Percentiles rank a stretch among this genome's conserved stretches.
Conservation (phyloP, 225 moss, liverwort and hornwort species). For the Physcomitrellopsis africana region DNA sequence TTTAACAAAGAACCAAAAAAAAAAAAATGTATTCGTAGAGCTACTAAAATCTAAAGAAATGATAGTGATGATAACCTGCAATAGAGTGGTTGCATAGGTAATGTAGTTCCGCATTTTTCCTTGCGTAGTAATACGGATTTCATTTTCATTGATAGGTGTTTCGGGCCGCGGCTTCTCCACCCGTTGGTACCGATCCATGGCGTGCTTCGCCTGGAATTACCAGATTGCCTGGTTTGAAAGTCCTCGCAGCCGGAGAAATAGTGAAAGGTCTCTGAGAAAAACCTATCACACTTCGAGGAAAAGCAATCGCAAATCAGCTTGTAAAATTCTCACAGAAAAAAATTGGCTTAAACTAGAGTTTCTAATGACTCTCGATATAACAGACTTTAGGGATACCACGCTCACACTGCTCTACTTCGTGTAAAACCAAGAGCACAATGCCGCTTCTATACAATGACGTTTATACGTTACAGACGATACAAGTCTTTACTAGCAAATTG, state of each 20-base stretch:
- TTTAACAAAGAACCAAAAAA: neutral
- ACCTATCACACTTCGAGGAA: conserved; percentile 31
- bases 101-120: conserved; percentile 99
- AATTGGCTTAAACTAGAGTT: neutral
- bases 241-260: conserved; percentile 28
- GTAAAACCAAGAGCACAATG: conserved; percentile 8
- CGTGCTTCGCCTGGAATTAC: conserved; percentile 32
- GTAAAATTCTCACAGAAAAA: conserved; percentile 13
- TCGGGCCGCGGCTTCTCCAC: conserved; percentile 99
- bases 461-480: neutral
- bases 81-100: conserved; percentile 98
- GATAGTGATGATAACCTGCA: conserved; percentile 60
- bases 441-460: neutral
- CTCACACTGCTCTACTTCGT: neutral
- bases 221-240: conserved; percentile 23
- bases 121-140: conserved; percentile 99
- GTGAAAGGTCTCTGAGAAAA: conserved; percentile 25
- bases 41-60: neutral
- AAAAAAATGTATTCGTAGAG: neutral
- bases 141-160: conserved; percentile 98
- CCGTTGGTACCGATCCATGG: conserved; percentile 98
- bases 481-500: neutral
- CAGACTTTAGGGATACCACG: neutral
- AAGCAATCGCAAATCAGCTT: conserved; percentile 34
- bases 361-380: neutral